Evolutionary conservation across 345 rosid genomes (phyloP), one percentile per base, ranked within the genome.

Genomic region (Hevea brasiliensis): DNA sequence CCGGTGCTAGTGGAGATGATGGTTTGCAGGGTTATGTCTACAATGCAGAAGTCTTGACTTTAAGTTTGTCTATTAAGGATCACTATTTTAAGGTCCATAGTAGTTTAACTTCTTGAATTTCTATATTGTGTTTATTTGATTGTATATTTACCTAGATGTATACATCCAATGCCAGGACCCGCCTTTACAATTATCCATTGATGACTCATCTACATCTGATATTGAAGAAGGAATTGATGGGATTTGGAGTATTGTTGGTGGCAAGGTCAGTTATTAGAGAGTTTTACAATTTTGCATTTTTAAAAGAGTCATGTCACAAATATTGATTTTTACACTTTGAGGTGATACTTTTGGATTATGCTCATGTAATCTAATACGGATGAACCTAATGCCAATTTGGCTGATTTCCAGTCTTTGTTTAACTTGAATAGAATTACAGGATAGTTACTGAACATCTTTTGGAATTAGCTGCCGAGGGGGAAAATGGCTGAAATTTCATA

Each of bases 161-260:
- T 44, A 55, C 72, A 18, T 76, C 24, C 81, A 56, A 70, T 85
- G 81, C 54, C 84, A 93, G 97, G 89, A 84, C 42, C 88, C 88
- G 26, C 98, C 98, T 70, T 67, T 87, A 56, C 84, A 74, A 14
- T 79, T 93, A 80, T 80, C 87, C 47, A 79, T 93, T 72, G 88
- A 81, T 76, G 84, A 83, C 71, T 85, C 89, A 17, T 84, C 89
- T 23, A 79, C 86, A 48, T 81, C 86, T 61, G 94, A 86, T 68
- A 82, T 92, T 70, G 88, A 88, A 77, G 88, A 81, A 81, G 94
- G 79, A 51, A 78, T 73, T 42, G 92, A 87, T 76, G 92, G 96
- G 32, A 82, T 86, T 73, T 90, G 93, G 98, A 88, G 77, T 80
- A 88, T 93, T 24, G 80, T 93, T 60, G 92, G 94, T 45, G 94